Conservation (phyloP, 768 basidiomycete genomes). For the Symmetrospora coprosmae region DNA sequence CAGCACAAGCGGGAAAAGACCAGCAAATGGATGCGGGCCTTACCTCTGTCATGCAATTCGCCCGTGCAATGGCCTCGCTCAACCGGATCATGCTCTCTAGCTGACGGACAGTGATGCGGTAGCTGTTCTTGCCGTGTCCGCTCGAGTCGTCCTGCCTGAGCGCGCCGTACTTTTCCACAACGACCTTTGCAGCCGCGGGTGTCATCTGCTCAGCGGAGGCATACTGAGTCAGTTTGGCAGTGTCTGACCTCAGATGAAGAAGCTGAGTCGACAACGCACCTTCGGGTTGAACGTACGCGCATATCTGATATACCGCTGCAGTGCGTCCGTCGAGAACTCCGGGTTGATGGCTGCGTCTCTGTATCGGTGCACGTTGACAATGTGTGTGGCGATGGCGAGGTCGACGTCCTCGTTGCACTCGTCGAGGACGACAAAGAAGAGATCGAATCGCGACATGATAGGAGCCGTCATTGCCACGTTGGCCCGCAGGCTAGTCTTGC, state of each 20-base stretch:
- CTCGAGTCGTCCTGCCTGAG: conserved; percentile 82
- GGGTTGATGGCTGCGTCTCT: conserved; percentile 87
- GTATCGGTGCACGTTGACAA: conserved; percentile 93
- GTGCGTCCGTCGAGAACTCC: conserved; percentile 89
- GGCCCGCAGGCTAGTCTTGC: conserved; percentile 74
- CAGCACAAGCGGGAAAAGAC: background rate
- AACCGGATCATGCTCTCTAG: conserved; percentile 96
- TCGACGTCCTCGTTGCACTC: conserved; percentile 90
- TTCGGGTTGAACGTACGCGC: conserved; percentile 96
- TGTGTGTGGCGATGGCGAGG: conserved; percentile 84
- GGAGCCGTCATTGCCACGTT: conserved; percentile 97
- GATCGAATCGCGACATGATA: conserved; percentile 96
- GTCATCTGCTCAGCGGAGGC: conserved; percentile 51
- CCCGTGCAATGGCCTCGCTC: conserved; percentile 90
- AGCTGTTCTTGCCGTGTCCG: conserved; percentile 77
- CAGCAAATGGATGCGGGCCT: conserved; percentile 25
- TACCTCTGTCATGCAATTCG: conserved; percentile 88
- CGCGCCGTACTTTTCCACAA: conserved; percentile 88
- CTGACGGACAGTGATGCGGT: conserved; percentile 93
- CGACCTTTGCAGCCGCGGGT: conserved; percentile 73
- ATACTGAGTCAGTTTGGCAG: background rate
- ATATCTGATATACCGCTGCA: conserved; percentile 93
- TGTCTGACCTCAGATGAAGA: too few relatives aligned
- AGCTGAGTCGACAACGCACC: conserved; percentile 40
- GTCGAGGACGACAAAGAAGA: conserved; percentile 96